Base-by-base conservation (phyloP, 2,329 filamentous ascomycete genomes). In the Claviceps cyperi region DNA sequence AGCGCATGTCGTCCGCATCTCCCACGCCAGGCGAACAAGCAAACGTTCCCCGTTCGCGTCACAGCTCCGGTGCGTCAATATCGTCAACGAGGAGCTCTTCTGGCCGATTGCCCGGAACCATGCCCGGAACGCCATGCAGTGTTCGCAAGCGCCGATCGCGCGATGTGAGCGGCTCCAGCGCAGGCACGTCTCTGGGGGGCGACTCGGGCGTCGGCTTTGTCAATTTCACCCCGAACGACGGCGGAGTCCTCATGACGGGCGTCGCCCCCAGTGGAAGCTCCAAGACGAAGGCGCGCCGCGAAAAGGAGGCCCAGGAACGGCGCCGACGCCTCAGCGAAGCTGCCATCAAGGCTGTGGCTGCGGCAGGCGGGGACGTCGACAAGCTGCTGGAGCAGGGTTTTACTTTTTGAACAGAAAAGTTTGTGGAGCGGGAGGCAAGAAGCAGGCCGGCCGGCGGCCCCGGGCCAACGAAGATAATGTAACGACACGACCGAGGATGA, bases 221-320 rank as follows among this genome's bases (percentile, higher is more conserved):
- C 55, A 97, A 97, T 66, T 95, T 86, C 67, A 96, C 90, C 1
- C 83, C 88, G 0, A 73, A 76, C 47, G 90, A 98, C 64, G 83
- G 81, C 59, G 71, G 76, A 14, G 79, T 84, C 61, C 82, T 98
- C 43, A 78, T 98, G 66, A 87, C 80, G 7, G 91, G 90, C 5
- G 92, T 98, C 13, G 92, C 92, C 44, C 91, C 91, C 1, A 90
- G 84, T 56, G 92, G 92, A 9, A 89, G 83, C 57, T 86, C 80
- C 57, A 97, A 97, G 76, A 97, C 92, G 8, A 96, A 96, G 64
- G 88, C 88, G n/a, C 72, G 89, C 50, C 72, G 92, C 47, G 91
- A 97, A 66, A 85, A 87, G 64, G 91, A 96, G 69, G 87, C 87
- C 1, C 73, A 77, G 49, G 91, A 96, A 61, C 82, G 83, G 66